phyloP scores from a whole-genome alignment of 2,329 filamentous ascomycete genomes.

The Chrysoporthe cubensis region DNA sequence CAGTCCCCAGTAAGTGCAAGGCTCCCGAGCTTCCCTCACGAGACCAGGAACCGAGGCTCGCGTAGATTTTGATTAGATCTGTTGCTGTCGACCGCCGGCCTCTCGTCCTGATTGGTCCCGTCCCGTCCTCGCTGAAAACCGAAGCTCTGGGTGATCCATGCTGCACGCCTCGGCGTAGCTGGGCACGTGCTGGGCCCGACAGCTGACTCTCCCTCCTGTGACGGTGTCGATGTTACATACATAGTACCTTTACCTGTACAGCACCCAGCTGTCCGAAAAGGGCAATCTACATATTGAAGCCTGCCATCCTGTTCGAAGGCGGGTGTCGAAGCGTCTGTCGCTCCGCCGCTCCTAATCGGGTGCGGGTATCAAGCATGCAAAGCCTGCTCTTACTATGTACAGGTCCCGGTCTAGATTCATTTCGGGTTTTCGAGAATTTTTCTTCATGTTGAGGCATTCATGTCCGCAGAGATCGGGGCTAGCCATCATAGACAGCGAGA shows the following conservation, averaged over 20 bases:
- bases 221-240: not conserved
- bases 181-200: not conserved
- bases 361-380: too few relatives aligned
- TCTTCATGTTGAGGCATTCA: too few relatives aligned
- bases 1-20: not conserved
- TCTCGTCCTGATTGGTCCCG: not conserved
- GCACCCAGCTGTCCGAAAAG: not conserved
- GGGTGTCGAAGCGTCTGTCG: too few relatives aligned
- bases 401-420: too few relatives aligned
- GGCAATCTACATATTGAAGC: not conserved
- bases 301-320: not conserved
- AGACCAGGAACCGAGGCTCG: not conserved
- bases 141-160: constrained; percentile 1
- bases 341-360: too few relatives aligned
- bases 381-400: too few relatives aligned
- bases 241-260: not conserved
- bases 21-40: not conserved
- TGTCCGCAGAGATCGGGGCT: too few relatives aligned
- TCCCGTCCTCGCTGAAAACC: not conserved
- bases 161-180: not conserved
- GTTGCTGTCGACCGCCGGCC: not conserved
- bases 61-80: constrained; percentile 3
- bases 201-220: not conserved
- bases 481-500: too few relatives aligned
- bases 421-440: too few relatives aligned